Conservation (phyloP, 805 yeast species). For the Candida pini region DNA sequence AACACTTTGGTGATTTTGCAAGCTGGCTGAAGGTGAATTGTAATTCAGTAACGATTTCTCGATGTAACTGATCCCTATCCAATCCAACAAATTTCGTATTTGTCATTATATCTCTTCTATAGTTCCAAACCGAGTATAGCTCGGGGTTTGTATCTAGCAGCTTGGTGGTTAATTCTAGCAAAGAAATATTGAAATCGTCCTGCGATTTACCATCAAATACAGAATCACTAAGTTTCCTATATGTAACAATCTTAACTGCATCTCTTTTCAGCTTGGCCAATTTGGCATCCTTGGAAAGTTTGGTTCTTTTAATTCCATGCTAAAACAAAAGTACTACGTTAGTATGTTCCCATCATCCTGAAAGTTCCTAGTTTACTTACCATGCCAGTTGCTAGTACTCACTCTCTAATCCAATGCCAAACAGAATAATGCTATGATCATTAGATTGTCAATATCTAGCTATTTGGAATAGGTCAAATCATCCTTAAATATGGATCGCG, state of each 20-base stretch:
- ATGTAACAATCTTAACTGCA: conserved; percentile 50
- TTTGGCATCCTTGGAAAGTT: conserved; percentile 50
- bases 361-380: too few species aligned
- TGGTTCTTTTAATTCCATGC: conserved; percentile 71
- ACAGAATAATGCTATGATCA: too few species aligned
- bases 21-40: conserved; percentile 52
- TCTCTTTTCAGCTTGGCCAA: conserved; percentile 52
- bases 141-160: conserved; percentile 74
- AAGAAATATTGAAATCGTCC: conserved; percentile 28
- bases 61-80: conserved; percentile 14
- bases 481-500: too few species aligned
- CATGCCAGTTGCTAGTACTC: too few species aligned
- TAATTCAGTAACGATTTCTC: conserved; percentile 51
- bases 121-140: conserved; percentile 86
- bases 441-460: too few species aligned
- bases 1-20: conserved; percentile 74
- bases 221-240: conserved; percentile 38
- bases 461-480: too few species aligned
- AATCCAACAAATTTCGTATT: conserved; percentile 23
- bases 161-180: conserved; percentile 49
- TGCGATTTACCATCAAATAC: conserved; percentile 34
- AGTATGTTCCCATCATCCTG: too few species aligned
- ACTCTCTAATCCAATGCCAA: too few species aligned
- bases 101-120: conserved; percentile 63
- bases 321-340: too few species aligned